Evolutionary conservation across 176 grass and related monocot species (phyloP), one percentile per base, ranked within the genome.

Genomic region (Eleusine indica): DNA sequence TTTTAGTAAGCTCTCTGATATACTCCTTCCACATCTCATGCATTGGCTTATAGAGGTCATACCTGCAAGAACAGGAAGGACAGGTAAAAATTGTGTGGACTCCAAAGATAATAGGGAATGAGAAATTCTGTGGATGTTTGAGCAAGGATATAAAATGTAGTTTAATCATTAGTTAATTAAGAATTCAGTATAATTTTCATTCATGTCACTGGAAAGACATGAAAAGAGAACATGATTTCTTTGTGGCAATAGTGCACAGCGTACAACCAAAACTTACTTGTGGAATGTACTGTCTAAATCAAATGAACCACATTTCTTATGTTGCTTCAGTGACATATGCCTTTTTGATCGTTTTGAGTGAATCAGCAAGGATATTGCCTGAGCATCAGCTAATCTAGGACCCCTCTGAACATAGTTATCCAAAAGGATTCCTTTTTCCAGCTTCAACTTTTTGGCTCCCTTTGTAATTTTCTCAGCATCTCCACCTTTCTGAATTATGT

Each of bases 21-120:
- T 98, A 91, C 7, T 70, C 85, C 74, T 95, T 95, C 93, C 96
- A 98, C 87, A 90, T 90, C 72, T 91, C 93, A 91, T 95, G 87
- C 93, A 98, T 93, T 88, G 89, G 87, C 80, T 87, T 89, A 79
- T 93, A 93, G 46, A 91, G 87, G 54, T 95, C 87, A 88, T 90
- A 98, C 56, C 93, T 98, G 85, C 57, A 92, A 78, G 32, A 73
- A 48, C 37, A 81, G 71, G 56, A 79, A 61, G 17, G 28, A 62
- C 49, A 84, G 39, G 15, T 62, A 81, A 84, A 87, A 66, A 66
- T 16, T 70, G 52, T 17, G n/a, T 69, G 49, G 74, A 53, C 17
- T 19, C 53, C 64, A 38, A 63, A 85, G 7, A 18, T 74, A 56
- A 44, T 14, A 61, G 42, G 3, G 10, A n/a, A 60, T 22, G 22